Evolutionary conservation across 1,139 yeast genomes (phyloP), one percentile per base, ranked within the genome.

Genomic region (Blastobotrys capitulatus): DNA sequence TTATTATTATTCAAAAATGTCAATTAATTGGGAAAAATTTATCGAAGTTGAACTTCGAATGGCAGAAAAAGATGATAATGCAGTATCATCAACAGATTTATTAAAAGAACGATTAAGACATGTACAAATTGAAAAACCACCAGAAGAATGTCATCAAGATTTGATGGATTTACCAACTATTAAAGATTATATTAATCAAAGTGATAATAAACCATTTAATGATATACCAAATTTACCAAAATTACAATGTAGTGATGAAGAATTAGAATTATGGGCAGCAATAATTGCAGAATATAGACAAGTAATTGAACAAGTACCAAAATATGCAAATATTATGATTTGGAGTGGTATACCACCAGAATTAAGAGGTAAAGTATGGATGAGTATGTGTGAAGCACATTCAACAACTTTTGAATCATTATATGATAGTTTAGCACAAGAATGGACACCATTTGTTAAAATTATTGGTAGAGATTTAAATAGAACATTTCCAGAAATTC

Each of bases 381-480:
- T 60, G 40, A 57, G 69, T 44, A 62, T 69, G 68, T 57, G 69
- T 26, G 64, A 65, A 44, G 65, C 67, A 8, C 55, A 61, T 37
- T 66, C 66, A 16, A 54, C 62, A 25, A 58, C 67, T 6, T 58
- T 71, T 45, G 62, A 68, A 48, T 63, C 66, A n/a, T 58, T 74
- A n/a, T 74, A 70, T 52, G 65, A 64, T 45, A 64, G 73, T 13
- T 63, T 74, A 38, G 71, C 72, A 29, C 65, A 60, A 13, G 77
- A 74, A 52, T 64, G 70, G 55, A 70, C 76, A 1, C 76, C 76
- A 15, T 75, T 69, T 59, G 68, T 71, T 41, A 72, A 76, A 51
- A 83, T 81, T 54, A 82, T 82, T 54, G 71, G 75, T 42, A 79
- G 83, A 54, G 88, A 82, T 60, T 74, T 82, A 55, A 74, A 73